Base-by-base conservation (phyloP, 2,329 filamentous ascomycete genomes). In the Sporothrix pallida region DNA sequence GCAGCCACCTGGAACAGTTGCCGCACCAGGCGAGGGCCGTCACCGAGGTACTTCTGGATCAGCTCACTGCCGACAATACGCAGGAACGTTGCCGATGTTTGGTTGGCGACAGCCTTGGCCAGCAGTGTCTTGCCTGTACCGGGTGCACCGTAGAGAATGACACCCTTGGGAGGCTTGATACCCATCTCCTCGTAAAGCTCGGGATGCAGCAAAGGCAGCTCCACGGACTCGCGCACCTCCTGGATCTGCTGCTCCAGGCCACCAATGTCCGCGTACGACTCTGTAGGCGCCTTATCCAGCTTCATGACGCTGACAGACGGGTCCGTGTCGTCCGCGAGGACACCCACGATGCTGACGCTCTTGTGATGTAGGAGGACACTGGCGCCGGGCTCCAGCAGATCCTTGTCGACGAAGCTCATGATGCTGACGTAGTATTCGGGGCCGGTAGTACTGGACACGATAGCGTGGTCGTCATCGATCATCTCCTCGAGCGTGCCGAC, bases 151-250 rank as follows among this genome's bases (percentile, higher is more conserved):
- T 99, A 99, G 37, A 99, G 91, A 80, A 99, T 99, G 79, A 99
- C 96, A 88, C 96, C 96, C 88, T 99, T 99, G 75, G 96, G 96
- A 4, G 96, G 96, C 84, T 99, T 99, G 88, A 99, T 98, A 80
- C 96, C 96, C 96, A 99, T 99, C 86, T 99, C 96, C 83, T 99
- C 96, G 84, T 99, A 99, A 71, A 99, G 86, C 84, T 99, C 96
- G 0, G 96, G 96, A 81, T 99, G 96, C 74, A 99, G 87, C 76
- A 99, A 87, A 5, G 96, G 96, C 79, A 99, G 84, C 85, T 99
- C 96, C 74, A 99, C 96, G 1, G 96, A 97, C 85, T 99, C 96
- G 78, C 96, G 89, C 63, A 99, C 96, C 84, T 99, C 96, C 81
- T 99, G 96, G 75, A 99, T 99, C 83, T 99, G 96, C 74, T 89